phyloP scores from a whole-genome alignment of 2,329 filamentous ascomycete genomes.

The Lomentospora prolificans region DNA sequence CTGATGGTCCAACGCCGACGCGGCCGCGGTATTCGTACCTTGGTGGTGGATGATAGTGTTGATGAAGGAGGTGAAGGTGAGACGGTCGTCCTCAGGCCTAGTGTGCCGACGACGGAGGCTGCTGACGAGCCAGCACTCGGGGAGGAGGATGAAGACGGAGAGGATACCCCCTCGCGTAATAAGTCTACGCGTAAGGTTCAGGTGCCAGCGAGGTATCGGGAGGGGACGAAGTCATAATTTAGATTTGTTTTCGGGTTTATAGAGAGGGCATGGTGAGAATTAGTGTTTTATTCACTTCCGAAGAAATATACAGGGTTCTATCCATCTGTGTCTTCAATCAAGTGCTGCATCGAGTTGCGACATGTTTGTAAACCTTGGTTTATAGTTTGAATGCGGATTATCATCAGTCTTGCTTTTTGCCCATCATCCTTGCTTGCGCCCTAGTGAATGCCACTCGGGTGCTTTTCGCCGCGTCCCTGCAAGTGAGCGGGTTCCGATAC shows the following conservation, averaged over 20 bases:
- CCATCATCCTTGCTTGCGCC: no score
- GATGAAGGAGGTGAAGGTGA: not conserved
- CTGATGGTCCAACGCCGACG: not conserved
- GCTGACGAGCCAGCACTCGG: not conserved
- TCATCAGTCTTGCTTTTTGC: no score
- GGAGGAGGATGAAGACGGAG: slow-evolving; percentile 1
- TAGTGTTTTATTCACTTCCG: no score
- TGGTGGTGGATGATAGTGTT: not conserved
- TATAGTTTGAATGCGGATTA: no score
- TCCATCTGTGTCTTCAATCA: no score
- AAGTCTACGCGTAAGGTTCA: slow-evolving; percentile 1
- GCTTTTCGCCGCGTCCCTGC: no score
- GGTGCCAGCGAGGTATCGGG: slow-evolving; percentile 4
- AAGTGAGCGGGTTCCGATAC: no score
- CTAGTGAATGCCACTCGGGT: no score
- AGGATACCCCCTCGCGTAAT: not conserved
- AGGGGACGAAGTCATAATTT: not conserved
- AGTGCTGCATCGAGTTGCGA: no score
- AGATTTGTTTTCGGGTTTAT: not conserved
- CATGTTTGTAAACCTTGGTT: no score
- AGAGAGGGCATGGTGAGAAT: not conserved
- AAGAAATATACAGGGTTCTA: no score
- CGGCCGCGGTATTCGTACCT: not conserved
- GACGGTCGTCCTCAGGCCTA: not conserved
- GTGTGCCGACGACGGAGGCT: not conserved